Evolutionary conservation across 1,284 basidiomycete genomes (phyloP), one percentile per base, ranked within the genome.

Genomic region (Apiotrichum porosum): DNA sequence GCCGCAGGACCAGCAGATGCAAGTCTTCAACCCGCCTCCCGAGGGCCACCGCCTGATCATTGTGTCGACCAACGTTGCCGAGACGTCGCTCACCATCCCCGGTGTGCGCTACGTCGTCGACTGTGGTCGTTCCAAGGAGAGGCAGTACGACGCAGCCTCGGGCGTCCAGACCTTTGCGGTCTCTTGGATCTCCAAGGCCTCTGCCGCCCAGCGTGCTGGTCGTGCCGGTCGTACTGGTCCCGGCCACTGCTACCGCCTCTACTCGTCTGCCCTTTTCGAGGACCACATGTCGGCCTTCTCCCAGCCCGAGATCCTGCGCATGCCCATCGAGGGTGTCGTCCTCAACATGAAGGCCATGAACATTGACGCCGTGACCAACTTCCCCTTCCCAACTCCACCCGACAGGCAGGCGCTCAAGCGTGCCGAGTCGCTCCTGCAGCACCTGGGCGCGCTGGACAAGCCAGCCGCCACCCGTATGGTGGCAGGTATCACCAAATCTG

Each of bases 321-420:
- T 90, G 76, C 94, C 95, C 0, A 94, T 98, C 61, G 95, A 98
- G 63, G 93, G 93, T 0, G 83, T 98, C 21, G 90, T 98, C 12
- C 78, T 98, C 30, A 91, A 97, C 73, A 98, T 99, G 95, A 98
- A 99, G 78, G 85, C 84, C 68, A 97, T 99, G 93, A 91, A 97
- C 66, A 93, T 99, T 52, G 93, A 97, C 64, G 81, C 89, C 0
- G 91, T 98, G 19, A 80, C 88, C 61, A 97, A 97, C 73, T 99
- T 99, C 70, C 95, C 95, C 10, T 98, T 98, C 75, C 95, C 95
- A 0, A 97, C 95, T 0, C 85, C 94, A 9, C 95, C 95, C 0
- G 88, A 97, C 67, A 81, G 86, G n/a, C 62, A 72, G 4, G 80
- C 83, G 10, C 76, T 99, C 23, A 79, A 77, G 46, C 85, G 85